A percentile compares a stretch with the other conserved stretches of the same genome.
Conservation (phyloP, 768 basidiomycete species). For the Boletellus emodensis region DNA sequence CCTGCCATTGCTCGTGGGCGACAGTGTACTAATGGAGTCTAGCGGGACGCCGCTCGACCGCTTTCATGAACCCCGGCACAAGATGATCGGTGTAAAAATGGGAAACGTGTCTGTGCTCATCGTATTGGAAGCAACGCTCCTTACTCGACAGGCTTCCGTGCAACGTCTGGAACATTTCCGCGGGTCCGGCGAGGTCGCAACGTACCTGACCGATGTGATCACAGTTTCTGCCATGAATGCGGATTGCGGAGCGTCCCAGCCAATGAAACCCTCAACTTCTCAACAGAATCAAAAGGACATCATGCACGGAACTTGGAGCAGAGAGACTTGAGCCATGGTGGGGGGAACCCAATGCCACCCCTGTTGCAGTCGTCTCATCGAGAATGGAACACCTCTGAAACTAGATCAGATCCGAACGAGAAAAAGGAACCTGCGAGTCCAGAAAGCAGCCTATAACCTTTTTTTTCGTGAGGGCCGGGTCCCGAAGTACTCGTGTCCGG, state of each 20-base stretch:
- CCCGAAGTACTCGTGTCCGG: too few species aligned
- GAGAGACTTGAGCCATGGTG: neutral
- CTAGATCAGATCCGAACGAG: too few species aligned
- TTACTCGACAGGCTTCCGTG: neutral
- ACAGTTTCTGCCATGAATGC: neutral
- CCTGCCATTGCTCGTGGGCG: neutral
- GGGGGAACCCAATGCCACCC: too few species aligned
- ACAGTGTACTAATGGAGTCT: neutral
- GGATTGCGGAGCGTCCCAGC: neutral
- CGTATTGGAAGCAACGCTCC: neutral
- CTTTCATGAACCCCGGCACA: neutral
- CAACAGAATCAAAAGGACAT: too few species aligned
- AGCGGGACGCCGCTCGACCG: slow-evolving; percentile 2
- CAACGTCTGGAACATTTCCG: neutral
- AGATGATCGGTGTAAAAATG: slow-evolving; percentile 1
- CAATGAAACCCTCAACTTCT: neutral
- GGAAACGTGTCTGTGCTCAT: slow-evolving; percentile 3
- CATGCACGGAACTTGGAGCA: neutral
- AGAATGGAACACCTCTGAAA: too few species aligned
- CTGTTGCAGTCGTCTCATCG: too few species aligned
- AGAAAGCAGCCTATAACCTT: too few species aligned
- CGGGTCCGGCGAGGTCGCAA: neutral
- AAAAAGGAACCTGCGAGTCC: too few species aligned
- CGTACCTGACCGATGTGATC: neutral
- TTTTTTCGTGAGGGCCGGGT: too few species aligned